Evolutionary conservation across 2,329 filamentous ascomycete species (phyloP).

Genomic region (Camillea tinctor): DNA sequence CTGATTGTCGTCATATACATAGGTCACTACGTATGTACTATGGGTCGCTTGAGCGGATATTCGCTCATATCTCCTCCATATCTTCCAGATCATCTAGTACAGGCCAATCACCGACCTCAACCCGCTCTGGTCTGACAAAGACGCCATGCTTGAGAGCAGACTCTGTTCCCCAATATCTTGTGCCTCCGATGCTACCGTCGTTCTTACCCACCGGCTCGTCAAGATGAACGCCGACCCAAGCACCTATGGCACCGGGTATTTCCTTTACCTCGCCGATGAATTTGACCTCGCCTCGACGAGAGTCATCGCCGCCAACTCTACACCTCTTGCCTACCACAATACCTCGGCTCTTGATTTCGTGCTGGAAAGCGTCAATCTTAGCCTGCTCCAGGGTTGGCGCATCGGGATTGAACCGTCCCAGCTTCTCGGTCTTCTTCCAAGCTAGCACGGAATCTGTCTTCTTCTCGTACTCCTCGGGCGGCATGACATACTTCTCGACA

Average conservation of each 20-base stretch:
- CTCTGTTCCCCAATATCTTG: constrained; percentile 67
- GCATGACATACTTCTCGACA: constrained; percentile 88
- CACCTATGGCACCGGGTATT: constrained; percentile 63
- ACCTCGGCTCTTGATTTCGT: constrained; percentile 69
- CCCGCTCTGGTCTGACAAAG: constrained; percentile 74
- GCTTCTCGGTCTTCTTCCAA: constrained; percentile 92
- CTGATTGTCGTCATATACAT: neutral
- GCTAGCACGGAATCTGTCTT: constrained; percentile 86
- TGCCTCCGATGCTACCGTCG: constrained; percentile 68
- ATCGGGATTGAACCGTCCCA: constrained; percentile 92
- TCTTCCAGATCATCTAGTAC: constrained; percentile 72
- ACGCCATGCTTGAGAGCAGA: constrained; percentile 69
- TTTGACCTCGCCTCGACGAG: constrained; percentile 65
- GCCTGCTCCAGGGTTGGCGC: constrained; percentile 72
- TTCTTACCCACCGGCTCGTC: constrained; percentile 84
- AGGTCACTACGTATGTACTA: too few relatives aligned
- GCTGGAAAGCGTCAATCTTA: constrained; percentile 65
- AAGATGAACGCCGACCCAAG: constrained; percentile 73
- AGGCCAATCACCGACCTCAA: constrained; percentile 74
- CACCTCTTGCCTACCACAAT: constrained; percentile 63
- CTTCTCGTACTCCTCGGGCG: constrained; percentile 79
- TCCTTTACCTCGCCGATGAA: constrained; percentile 74
- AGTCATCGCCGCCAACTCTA: constrained; percentile 65
- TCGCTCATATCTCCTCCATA: constrained; percentile 67
- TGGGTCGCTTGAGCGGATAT: constrained; percentile 4